phyloP scores from a whole-genome alignment of 306 rosid genomes.

The Biancaea sappan region DNA sequence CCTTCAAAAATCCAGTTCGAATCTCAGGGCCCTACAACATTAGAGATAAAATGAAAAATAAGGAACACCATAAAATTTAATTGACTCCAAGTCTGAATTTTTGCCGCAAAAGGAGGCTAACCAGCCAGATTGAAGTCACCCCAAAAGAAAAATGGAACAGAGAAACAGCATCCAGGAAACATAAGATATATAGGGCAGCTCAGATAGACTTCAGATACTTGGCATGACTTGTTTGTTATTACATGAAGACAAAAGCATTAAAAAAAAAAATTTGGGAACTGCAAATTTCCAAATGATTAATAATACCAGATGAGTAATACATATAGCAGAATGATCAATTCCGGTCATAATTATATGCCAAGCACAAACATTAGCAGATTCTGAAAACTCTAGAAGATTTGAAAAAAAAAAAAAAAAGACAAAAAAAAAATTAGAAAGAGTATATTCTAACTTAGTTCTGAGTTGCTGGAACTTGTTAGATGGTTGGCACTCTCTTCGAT shows the following conservation, averaged over 20 bases:
- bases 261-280: neutral
- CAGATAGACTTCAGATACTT: neutral
- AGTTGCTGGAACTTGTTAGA: neutral
- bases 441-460: neutral
- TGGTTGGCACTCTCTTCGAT: neutral
- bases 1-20: conserved; percentile 96
- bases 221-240: neutral
- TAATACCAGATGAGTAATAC: neutral
- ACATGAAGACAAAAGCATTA: neutral
- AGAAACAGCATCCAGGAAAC: neutral
- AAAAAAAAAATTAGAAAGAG: neutral
- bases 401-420: neutral
- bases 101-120: neutral
- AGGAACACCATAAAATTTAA: neutral
- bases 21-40: conserved; percentile 90
- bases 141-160: too few relatives aligned
- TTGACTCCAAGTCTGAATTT: neutral
- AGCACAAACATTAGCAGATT: neutral
- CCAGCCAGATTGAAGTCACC: neutral
- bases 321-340: neutral
- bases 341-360: neutral
- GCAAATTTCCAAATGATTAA: neutral
- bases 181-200: neutral
- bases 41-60: conserved; percentile 1
- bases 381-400: neutral